phyloP scores from a whole-genome alignment of 1,139 yeast species.

The Kodamaea derodonti region DNA sequence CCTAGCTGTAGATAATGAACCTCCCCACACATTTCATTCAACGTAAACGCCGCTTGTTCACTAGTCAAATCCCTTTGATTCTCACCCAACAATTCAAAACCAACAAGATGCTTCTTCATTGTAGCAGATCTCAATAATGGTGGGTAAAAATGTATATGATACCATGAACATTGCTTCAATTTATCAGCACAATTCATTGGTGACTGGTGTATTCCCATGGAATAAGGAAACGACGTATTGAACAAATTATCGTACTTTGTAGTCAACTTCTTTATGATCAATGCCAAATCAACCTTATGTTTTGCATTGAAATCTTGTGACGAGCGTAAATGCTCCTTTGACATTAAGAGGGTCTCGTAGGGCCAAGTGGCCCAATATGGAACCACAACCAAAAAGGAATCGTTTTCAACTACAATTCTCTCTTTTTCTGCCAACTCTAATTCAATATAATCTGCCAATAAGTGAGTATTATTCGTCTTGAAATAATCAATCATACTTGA shows the following conservation, averaged over 20 bases:
- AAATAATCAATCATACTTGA: constrained; percentile 48
- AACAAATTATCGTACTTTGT: constrained; percentile 70
- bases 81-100: constrained; percentile 76
- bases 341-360: constrained; percentile 61
- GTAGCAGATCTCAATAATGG: constrained; percentile 73
- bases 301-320: constrained; percentile 45
- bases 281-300: constrained; percentile 57
- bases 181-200: constrained; percentile 45
- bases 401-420: constrained; percentile 59
- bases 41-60: constrained; percentile 65
- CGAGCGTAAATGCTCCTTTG: constrained; percentile 53
- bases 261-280: constrained; percentile 51
- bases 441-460: constrained; percentile 63
- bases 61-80: constrained; percentile 77
- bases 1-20: constrained; percentile 36
- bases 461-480: constrained; percentile 40
- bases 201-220: constrained; percentile 80
- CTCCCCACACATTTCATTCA: constrained; percentile 43
- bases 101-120: constrained; percentile 72
- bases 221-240: constrained; percentile 68
- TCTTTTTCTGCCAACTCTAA: constrained; percentile 49
- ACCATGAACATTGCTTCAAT: constrained; percentile 49
- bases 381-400: constrained; percentile 64
- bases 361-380: constrained; percentile 90
- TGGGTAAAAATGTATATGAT: constrained; percentile 78